Evolutionary conservation across 78 protist genomes (phyloP).

Genomic region (Thecamonas trahens): DNA sequence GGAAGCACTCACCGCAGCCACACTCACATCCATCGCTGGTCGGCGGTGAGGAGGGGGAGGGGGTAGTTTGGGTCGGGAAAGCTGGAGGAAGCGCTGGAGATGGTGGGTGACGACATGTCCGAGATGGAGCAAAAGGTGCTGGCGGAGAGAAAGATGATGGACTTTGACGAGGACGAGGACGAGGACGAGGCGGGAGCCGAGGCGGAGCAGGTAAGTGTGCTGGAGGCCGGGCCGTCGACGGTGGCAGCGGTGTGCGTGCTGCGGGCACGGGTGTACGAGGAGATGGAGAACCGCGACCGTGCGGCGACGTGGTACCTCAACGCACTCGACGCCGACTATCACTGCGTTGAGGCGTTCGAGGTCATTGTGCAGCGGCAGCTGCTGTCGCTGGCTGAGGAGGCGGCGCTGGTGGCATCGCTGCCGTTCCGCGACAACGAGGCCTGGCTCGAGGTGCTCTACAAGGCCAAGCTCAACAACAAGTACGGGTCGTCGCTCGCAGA

Average conservation of each 20-base stretch:
- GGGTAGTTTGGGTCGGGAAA: too few relatives aligned
- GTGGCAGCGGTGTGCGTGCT: background rate
- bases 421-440: background rate
- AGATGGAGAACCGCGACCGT: background rate
- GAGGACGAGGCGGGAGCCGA: background rate
- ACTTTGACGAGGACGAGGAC: background rate
- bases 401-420: background rate
- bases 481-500: background rate
- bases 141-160: background rate
- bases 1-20: too few relatives aligned
- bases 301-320: background rate
- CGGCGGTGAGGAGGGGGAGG: too few relatives aligned
- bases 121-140: too few relatives aligned
- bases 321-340: background rate
- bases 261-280: background rate
- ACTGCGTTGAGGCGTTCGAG: background rate
- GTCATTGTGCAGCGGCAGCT: background rate
- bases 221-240: background rate
- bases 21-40: too few relatives aligned
- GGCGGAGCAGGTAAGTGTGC: background rate
- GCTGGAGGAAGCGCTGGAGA: too few relatives aligned
- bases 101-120: too few relatives aligned
- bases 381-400: background rate
- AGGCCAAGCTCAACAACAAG: background rate
- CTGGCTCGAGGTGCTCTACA: background rate